Base-by-base conservation (phyloP, 306 rosid species). In the Phaseolus lunatus region DNA sequence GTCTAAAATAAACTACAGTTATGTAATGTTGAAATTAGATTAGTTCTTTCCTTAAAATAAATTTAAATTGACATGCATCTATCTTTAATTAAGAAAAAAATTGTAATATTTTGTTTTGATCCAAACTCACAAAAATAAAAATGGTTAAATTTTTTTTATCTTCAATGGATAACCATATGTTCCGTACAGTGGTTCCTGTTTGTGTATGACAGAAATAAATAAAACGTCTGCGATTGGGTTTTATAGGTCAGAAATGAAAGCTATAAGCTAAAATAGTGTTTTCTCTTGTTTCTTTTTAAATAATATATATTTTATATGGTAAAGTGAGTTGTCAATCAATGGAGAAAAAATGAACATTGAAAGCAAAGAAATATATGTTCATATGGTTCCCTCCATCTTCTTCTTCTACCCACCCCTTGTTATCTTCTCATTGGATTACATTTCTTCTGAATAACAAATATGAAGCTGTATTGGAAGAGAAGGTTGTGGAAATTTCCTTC, bases 161-260 rank as follows among this genome's bases (percentile, higher is more conserved):
- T 37, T 11, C 9, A 66, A 20, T 13, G 7, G 11, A 77, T 78
- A 81, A 75, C 64, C 24, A 37, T 31, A 3, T 5, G 15, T 59
- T 59, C 67, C 67, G 67, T 59, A 59, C 33, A 73, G 82, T 80
- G 84, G 72, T 54, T 84, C 72, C 88, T 73, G 85, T 70, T 70
- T 56, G 54, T 65, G 79, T 63, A 73, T 52, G 86, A 33, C 78
- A 72, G 52, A 70, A 78, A 67, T 84, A 78, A 87, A 85, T 81
- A 79, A 58, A 58, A 78, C 88, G 84, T 76, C 87, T 87, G 86
- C 78, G 20, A 70, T 33, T 63, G 84, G 87, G 82, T 76, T 24
- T 29, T 16, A n/a, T 27, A 23, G 18, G 35, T 57, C 64, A 23
- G 64, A 57, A n/a, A 57, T 13, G 18, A 24, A n/a, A 24, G 18